These are phyloP conservation scores for Pichia sp. DNA, from an alignment of 1,139 yeast species.

Conservation along the genomic window DNA sequence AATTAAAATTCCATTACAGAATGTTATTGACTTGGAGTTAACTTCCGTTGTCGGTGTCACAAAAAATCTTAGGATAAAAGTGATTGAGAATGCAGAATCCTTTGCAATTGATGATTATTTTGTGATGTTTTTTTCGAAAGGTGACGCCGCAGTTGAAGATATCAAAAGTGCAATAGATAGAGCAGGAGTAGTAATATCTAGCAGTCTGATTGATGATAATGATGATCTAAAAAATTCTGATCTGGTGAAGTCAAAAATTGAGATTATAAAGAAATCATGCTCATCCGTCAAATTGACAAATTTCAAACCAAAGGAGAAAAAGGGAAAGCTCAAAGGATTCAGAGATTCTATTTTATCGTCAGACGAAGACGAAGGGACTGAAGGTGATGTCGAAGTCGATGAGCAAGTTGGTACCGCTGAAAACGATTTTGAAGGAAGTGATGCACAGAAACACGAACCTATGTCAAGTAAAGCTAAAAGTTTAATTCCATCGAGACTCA, in stretches of 20 bases:
- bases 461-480: neutral
- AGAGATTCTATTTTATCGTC: conserved; percentile 13
- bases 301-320: conserved; percentile 12
- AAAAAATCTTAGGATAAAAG: conserved; percentile 40
- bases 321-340: conserved; percentile 3
- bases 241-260: conserved; percentile 26
- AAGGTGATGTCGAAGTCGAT: conserved; percentile 5
- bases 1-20: conserved; percentile 68
- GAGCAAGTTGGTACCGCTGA: conserved; percentile 2
- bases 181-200: conserved; percentile 27
- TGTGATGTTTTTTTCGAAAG: conserved; percentile 58
- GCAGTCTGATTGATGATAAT: conserved; percentile 19
- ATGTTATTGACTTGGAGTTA: conserved; percentile 59
- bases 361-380: conserved; percentile 12
- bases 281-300: conserved; percentile 26
- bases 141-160: conserved; percentile 32
- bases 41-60: conserved; percentile 45
- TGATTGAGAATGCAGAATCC: conserved; percentile 48
- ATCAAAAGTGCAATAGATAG: conserved; percentile 26
- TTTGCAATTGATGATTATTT: conserved; percentile 62
- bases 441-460: neutral
- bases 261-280: conserved; percentile 23
- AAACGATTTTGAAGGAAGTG: neutral
- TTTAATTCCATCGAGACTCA: neutral
- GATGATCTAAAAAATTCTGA: conserved; percentile 21